Conservation (phyloP, 169 alveolate genomes). For the Eimeria falciformis region DNA sequence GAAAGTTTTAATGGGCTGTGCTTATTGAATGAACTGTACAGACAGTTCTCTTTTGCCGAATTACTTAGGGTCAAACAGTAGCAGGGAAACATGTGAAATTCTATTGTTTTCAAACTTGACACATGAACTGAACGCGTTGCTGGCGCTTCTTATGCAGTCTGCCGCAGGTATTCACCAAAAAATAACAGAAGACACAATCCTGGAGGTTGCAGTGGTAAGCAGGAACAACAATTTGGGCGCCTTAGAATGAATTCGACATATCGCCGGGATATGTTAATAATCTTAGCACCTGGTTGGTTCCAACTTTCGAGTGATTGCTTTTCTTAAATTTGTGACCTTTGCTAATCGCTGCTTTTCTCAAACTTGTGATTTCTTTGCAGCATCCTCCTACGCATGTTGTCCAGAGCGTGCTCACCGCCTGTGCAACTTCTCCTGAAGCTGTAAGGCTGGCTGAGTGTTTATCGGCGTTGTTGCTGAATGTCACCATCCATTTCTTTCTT, state of each 20-base stretch:
- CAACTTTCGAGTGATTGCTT: neutral
- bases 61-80: neutral
- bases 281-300: neutral
- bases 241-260: neutral
- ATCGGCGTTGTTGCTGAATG: no score
- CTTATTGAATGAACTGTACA: neutral
- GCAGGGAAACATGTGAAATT: neutral
- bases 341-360: no score
- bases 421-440: conserved; percentile 67
- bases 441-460: neutral
- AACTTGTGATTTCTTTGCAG: neutral
- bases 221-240: neutral
- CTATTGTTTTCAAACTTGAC: neutral
- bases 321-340: neutral
- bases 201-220: conserved; percentile 73
- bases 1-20: neutral
- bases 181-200: conserved; percentile 65
- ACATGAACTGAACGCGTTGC: conserved; percentile 5
- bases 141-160: conserved; percentile 40
- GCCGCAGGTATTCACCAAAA: conserved; percentile 69
- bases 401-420: conserved; percentile 68
- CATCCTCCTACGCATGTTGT: conserved; percentile 74
- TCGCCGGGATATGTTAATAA: neutral
- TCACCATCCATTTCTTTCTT: no score
- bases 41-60: neutral